These are phyloP conservation scores for Mucor circinelloides DNA, from an alignment of 371 early-diverging fungal genomes.

Conservation along the genomic window DNA sequence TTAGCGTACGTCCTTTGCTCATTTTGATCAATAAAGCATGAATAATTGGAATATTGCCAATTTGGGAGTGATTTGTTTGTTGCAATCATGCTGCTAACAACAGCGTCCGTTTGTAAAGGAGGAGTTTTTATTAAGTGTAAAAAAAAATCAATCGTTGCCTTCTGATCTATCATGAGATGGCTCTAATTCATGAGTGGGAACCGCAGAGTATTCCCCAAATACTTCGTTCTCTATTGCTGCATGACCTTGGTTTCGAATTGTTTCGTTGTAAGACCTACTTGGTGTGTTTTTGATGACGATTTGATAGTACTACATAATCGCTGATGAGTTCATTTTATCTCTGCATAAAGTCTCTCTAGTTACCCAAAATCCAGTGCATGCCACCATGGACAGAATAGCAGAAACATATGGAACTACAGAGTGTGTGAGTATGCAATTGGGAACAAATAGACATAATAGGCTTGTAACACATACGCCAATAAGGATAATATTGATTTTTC, in stretches of 20 bases:
- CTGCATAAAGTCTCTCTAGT: not conserved
- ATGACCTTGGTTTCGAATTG: conserved; percentile 36
- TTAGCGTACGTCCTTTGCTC: too few species aligned
- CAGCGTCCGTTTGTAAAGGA: not conserved
- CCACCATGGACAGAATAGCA: conserved; percentile 34
- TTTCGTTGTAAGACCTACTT: conserved; percentile 42
- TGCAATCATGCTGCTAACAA: not conserved
- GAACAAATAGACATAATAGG: not conserved
- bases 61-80: too few species aligned
- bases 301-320: conserved; percentile 35
- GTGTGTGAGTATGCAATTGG: not conserved
- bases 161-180: conserved; percentile 1
- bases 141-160: not conserved
- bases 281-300: conserved; percentile 40
- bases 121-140: not conserved
- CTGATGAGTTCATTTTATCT: not conserved
- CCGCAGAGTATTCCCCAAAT: conserved; percentile 24
- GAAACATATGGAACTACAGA: conserved; percentile 40
- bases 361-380: conserved; percentile 44
- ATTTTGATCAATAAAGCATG: too few species aligned
- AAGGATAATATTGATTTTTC: conserved; percentile 41
- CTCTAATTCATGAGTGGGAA: conserved; percentile 12
- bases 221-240: conserved; percentile 41
- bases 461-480: conserved; percentile 36
- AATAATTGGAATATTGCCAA: too few species aligned